Conservation (phyloP, 371 early-diverging fungal species). For the Ordospora colligata region DNA sequence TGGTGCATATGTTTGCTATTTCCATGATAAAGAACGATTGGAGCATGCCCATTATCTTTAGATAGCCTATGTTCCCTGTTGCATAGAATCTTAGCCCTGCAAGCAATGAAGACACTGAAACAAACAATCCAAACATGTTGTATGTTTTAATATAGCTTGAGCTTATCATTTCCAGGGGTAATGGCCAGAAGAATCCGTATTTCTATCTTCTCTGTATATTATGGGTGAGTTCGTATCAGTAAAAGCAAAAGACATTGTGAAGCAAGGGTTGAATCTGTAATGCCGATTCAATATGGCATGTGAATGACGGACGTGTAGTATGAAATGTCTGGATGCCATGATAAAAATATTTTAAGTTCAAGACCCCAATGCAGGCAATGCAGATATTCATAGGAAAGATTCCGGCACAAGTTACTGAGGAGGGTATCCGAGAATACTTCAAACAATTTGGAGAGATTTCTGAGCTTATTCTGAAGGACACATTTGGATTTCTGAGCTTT, state of each 20-base stretch:
- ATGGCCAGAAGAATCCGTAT: background rate
- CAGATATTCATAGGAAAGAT: slow-evolving; percentile 41
- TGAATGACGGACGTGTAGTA: background rate
- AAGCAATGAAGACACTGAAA: slow-evolving; percentile 4
- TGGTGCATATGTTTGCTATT: slow-evolving; percentile 34
- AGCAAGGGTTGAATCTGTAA: background rate
- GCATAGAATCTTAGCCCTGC: slow-evolving; percentile 4
- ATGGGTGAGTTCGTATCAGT: background rate
- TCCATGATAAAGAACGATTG: slow-evolving; percentile 49
- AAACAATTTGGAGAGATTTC: slow-evolving; percentile 31
- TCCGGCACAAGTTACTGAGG: slow-evolving; percentile 14
- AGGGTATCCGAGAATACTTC: slow-evolving; percentile 32
- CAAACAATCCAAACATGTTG: slow-evolving; percentile 28
- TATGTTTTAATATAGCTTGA: slow-evolving; percentile 34
- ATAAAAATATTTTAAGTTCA: slow-evolving; percentile 11
- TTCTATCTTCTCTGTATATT: background rate
- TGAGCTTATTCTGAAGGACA: slow-evolving; percentile 25
- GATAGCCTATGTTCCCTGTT: slow-evolving; percentile 9
- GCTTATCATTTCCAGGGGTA: background rate
- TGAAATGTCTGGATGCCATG: background rate
- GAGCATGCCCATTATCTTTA: slow-evolving; percentile 7
- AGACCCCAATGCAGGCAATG: background rate
- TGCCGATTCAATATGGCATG: background rate
- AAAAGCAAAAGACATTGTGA: background rate
- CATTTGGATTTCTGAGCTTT: slow-evolving; percentile 34